These are phyloP conservation scores for Fraxinus dipetala DNA, from an alignment of 305 asterid genomes.

Conservation along the genomic window DNA sequence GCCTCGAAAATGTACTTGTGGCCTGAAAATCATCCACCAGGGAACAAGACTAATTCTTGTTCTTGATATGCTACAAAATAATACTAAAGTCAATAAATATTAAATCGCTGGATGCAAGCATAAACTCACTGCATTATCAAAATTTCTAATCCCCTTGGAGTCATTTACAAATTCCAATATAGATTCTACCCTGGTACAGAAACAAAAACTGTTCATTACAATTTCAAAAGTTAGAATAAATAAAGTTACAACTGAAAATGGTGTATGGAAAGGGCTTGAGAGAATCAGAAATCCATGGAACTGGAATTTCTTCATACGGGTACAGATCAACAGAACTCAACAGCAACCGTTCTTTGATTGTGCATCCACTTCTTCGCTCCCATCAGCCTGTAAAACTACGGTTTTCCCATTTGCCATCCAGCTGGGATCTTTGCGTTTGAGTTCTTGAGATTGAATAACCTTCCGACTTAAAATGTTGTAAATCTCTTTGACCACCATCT, in stretches of 20 bases:
- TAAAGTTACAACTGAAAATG: conserved; percentile 20
- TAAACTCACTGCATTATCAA: not conserved
- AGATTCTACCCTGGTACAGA: conserved; percentile 18
- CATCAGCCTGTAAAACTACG: conserved; percentile 60
- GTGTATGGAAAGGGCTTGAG: not conserved
- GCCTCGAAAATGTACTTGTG: conserved; percentile 30
- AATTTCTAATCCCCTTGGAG: conserved; percentile 17
- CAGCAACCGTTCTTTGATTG: conserved; percentile 58
- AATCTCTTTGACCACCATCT: conserved; percentile 73
- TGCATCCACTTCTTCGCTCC: conserved; percentile 32
- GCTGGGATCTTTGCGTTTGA: conserved; percentile 53
- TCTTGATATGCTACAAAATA: not conserved
- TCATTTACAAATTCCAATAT: conserved; percentile 37
- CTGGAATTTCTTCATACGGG: not conserved
- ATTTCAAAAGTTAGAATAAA: conserved; percentile 19
- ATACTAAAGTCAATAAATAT: not conserved
- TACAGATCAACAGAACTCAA: conserved; percentile 23
- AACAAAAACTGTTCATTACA: conserved; percentile 17
- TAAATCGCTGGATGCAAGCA: not conserved
- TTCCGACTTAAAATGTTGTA: conserved; percentile 72
- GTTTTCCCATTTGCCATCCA: conserved; percentile 59
- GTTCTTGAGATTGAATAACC: conserved; percentile 87
- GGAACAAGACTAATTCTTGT: conserved; percentile 19
- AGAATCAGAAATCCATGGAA: not conserved
- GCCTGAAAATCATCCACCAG: conserved; percentile 21